Base-by-base conservation (phyloP, 331 rosid genomes). In the Quercus tomentella region DNA sequence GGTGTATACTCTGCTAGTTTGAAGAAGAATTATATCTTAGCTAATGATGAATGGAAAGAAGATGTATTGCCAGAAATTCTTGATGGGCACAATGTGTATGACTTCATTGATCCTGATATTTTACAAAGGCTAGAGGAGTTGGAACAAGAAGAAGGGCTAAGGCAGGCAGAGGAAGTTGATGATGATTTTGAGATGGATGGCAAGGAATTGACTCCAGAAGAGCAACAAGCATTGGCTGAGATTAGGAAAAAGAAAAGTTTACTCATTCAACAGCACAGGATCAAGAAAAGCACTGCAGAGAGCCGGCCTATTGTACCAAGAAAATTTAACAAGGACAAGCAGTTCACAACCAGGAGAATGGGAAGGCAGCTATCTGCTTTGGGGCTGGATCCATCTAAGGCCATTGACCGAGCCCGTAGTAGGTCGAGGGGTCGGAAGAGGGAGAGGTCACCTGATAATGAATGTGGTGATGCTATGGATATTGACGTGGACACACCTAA, bases 61-160 rank as follows among this genome's bases (percentile, higher is more conserved):
- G 98, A 91, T 74, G 37, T 85, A 14, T 77, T 91, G 82, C 98
- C 98, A 1, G 98, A 93, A 84, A 93, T 93, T 82, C 78, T 92
- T 71, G 97, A 93, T 84, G 98, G 98, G n/a, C 97, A 93, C 83
- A 93, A 93, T 56, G 92, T 93, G 28, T 90, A 76, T 75, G 98
- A 93, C 82, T 93, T 89, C 72, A 68, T 92, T 33, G 98, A 93
- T 84, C 89, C 96, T 56, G 97, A 93, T 75, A 92, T 93, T 78
- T 79, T 90, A 8, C 86, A 70, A 1, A 89, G 97, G 89, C 91
- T 93, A 72, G 91, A 89, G 81, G 97, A 93, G 84, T 77, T 93
- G 90, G 97, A 93, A 83, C 82, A 87, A 78, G 97, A 93, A 75
- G 98, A 90, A 45, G 97, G 97, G 68, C 31, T 84, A 1, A 77